Evolutionary conservation across 345 rosid genomes (phyloP).

Genomic region (Angophora floribunda): DNA sequence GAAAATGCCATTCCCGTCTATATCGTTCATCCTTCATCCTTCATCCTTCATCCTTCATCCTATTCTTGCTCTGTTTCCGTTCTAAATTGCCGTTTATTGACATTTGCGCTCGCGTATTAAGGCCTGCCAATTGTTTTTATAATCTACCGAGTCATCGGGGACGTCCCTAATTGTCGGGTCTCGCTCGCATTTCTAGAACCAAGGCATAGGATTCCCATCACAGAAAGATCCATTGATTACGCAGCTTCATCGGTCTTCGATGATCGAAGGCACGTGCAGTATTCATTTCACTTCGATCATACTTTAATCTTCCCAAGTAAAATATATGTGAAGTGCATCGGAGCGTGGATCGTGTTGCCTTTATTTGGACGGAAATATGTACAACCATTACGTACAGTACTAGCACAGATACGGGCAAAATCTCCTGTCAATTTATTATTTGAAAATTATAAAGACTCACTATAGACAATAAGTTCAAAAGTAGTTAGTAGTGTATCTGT

Average conservation of each 20-base stretch:
- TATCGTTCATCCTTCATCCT: background rate
- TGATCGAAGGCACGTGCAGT: background rate
- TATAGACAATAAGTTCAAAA: background rate
- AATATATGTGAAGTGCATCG: background rate
- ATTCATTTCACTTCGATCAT: background rate
- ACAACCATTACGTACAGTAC: background rate
- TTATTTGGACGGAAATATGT: background rate
- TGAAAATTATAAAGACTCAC: background rate
- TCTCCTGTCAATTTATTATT: background rate
- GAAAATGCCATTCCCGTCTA: background rate
- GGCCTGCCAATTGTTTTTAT: background rate
- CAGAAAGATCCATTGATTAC: background rate
- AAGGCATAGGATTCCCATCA: background rate
- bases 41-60: background rate
- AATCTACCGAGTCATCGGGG: background rate
- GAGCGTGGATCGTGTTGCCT: background rate
- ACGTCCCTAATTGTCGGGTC: background rate
- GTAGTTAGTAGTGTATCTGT: background rate
- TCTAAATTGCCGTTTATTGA: background rate
- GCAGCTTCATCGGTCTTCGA: background rate
- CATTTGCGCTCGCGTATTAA: background rate
- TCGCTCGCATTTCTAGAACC: background rate
- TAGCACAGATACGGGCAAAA: background rate
- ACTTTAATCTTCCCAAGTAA: background rate
- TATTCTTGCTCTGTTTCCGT: background rate